Base-by-base conservation (phyloP, 2,329 filamentous ascomycete species). In the Calonectria montana region DNA sequence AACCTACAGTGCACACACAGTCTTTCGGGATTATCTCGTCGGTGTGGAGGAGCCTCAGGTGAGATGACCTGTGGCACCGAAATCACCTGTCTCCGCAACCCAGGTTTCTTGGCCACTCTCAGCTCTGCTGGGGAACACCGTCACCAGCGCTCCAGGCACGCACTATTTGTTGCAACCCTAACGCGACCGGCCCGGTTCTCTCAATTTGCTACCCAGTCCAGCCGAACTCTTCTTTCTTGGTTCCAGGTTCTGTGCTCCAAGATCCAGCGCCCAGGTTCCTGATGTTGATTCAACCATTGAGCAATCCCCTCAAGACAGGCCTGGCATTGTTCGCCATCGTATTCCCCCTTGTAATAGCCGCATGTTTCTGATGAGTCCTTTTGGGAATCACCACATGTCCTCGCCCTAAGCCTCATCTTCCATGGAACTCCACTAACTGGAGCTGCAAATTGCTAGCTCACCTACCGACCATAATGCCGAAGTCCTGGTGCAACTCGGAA, bases 41-140 rank as follows among this genome's bases (percentile, higher is more conserved):
- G 69, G 67, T 70, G 72, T 74, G 72, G 68, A 70, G 72, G 71
- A 76, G 74, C 71, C 73, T 73, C 72, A 73, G 75, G 76, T 74
- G 69, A 76, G 75, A 74, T 73, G 64, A 76, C 74, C 57, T 73
- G 73, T 78, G 73, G 70, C 72, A 68, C 70, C 72, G 66, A 75
- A 69, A 75, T 75, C 72, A 76, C 67, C 68, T 74, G 72, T 75
- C 70, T 71, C 71, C 71, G 74, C 75, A 64, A 66, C 66, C 66
- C 53, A 67, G 63, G 41, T 53, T 37, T 21, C 61, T 57, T 65
- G 55, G 55, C 55, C 55, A 55, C 23, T 50, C 31, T 31, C 25
- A 55, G 45, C 31, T 55, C 9, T 64, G 66, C 67, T 37, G 47
- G 63, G 31, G 65, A 68, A 47, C 37, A 45, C 65, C 25, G 47